phyloP scores from a whole-genome alignment of 23 red algal genomes.

The Agarophyton chilense region DNA sequence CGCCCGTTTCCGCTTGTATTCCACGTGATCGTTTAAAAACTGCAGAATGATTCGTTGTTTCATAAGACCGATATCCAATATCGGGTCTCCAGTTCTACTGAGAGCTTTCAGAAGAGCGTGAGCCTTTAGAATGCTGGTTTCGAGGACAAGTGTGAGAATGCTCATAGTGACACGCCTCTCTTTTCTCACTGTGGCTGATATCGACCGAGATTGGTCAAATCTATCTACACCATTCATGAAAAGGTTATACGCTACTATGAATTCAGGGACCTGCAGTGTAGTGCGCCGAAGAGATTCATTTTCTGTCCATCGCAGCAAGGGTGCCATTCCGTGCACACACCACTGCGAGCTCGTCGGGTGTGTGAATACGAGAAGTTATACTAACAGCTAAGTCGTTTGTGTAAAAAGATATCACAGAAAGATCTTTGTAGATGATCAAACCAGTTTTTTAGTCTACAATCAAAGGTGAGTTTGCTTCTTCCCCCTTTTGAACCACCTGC shows the following conservation, averaged over 20 bases:
- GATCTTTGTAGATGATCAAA: background rate
- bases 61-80: too few species aligned
- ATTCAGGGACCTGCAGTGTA: background rate
- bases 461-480: background rate
- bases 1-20: too few species aligned
- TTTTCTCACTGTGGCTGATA: background rate
- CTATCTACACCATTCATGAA: conserved; percentile 11
- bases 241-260: background rate
- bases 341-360: background rate
- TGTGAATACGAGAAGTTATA: background rate
- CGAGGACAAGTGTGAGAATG: background rate
- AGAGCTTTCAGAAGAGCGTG: conserved; percentile 9
- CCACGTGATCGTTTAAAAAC: too few species aligned
- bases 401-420: background rate
- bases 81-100: background rate
- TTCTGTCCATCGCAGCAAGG: background rate
- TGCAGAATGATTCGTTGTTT: too few species aligned
- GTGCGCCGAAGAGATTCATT: background rate
- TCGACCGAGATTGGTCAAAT: background rate
- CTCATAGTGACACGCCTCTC: background rate
- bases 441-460: background rate
- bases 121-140: background rate
- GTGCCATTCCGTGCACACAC: background rate
- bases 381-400: background rate
- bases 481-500: background rate